These are phyloP conservation scores for Blepharisma japonicum DNA, from an alignment of 73 alveolate species.

Conservation along the genomic window DNA sequence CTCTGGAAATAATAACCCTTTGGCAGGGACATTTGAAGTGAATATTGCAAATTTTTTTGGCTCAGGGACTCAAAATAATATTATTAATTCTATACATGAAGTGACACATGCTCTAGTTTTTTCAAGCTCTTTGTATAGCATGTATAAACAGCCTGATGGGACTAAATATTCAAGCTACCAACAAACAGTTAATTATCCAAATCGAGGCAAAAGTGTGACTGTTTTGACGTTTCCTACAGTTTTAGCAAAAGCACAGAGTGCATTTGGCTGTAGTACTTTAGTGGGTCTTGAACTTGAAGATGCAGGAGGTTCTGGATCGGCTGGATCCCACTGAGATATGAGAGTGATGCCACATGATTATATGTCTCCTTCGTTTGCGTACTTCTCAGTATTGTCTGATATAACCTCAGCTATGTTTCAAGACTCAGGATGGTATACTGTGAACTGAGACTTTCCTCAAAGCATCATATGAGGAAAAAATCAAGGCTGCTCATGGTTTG, in stretches of 20 bases:
- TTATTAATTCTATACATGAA: conserved; percentile 1
- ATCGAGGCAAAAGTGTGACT: background rate
- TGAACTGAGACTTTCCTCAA: background rate
- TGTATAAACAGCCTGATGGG: background rate
- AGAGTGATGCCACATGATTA: conserved; percentile 21
- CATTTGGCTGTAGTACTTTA: background rate
- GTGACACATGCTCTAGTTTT: conserved; percentile 4
- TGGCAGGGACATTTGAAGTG: background rate
- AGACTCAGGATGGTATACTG: conserved; percentile 26
- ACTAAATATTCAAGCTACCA: background rate
- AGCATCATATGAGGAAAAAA: background rate
- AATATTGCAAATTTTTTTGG: background rate
- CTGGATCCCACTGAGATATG: conserved; percentile 14
- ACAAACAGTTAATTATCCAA: background rate
- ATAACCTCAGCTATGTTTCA: background rate
- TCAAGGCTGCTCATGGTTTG: background rate
- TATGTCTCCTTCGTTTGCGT: background rate
- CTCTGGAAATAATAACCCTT: background rate
- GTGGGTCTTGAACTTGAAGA: conserved; percentile 9
- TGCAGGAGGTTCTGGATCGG: conserved; percentile 2
- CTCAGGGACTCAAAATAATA: background rate
- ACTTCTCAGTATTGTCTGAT: background rate
- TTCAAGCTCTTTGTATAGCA: background rate
- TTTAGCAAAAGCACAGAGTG: background rate
- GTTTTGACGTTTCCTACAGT: background rate